phyloP scores from a whole-genome alignment of 176 grass and related monocot species.

The Ensete glaucum region DNA sequence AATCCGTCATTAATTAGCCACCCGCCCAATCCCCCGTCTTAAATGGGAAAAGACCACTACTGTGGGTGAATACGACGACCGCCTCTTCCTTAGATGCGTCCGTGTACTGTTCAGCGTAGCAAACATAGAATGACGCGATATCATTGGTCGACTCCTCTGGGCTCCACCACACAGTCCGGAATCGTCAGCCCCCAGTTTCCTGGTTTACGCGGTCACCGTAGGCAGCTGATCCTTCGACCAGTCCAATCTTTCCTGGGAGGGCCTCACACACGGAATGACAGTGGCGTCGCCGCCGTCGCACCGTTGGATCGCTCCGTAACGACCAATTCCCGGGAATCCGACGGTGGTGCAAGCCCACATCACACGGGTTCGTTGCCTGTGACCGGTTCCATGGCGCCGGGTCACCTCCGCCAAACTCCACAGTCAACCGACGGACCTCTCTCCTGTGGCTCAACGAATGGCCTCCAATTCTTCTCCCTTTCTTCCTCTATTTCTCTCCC shows the following conservation, averaged over 20 bases:
- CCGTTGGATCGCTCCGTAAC: neutral
- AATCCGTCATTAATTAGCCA: too few relatives aligned
- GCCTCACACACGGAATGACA: neutral
- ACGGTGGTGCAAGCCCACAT: neutral
- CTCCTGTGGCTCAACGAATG: neutral
- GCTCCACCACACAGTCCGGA: too few relatives aligned
- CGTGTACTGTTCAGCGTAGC: too few relatives aligned
- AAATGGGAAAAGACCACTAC: too few relatives aligned
- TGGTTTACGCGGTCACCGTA: too few relatives aligned
- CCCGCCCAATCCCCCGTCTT: too few relatives aligned
- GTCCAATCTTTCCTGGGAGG: neutral
- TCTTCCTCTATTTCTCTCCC: neutral
- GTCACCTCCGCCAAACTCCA: neutral
- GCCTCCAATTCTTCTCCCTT: neutral
- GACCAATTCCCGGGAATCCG: neutral
- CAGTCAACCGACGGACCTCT: neutral
- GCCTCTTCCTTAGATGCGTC: too few relatives aligned
- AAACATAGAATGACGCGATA: too few relatives aligned
- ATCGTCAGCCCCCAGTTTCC: too few relatives aligned
- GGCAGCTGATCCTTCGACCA: neutral
- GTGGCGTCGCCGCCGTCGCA: too few relatives aligned
- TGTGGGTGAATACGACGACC: too few relatives aligned
- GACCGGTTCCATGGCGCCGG: neutral
- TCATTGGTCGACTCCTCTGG: too few relatives aligned
- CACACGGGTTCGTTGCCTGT: neutral